Evolutionary conservation across 768 basidiomycete genomes (phyloP).

Genomic region (Lentinula lateritia): DNA sequence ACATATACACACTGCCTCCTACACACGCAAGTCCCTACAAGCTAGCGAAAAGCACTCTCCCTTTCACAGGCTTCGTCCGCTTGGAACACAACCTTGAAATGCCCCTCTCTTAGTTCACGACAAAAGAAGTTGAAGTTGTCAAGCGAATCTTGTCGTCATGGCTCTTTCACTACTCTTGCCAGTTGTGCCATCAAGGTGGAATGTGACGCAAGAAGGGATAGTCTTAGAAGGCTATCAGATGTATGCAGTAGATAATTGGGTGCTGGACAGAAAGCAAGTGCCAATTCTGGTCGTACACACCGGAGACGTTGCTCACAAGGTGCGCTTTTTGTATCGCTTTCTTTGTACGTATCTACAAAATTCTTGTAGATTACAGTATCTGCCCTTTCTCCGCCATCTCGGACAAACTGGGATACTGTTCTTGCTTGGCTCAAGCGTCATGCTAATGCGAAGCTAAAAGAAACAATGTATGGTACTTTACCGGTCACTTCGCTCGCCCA

Average conservation of each 20-base stretch:
- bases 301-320: conserved; percentile 65
- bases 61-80: too few relatives aligned
- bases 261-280: conserved; percentile 60
- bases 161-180: conserved; percentile 1
- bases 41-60: too few relatives aligned
- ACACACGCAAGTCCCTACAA: background rate
- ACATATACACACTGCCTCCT: too few relatives aligned
- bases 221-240: conserved; percentile 66
- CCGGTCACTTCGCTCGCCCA: conserved; percentile 83
- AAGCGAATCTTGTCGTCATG: background rate
- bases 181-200: conserved; percentile 34
- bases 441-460: conserved; percentile 74
- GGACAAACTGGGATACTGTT: conserved; percentile 55
- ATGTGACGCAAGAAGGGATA: conserved; percentile 41
- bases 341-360: background rate
- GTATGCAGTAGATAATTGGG: conserved; percentile 86
- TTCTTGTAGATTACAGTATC: conserved; percentile 51
- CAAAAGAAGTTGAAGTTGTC: background rate
- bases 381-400: conserved; percentile 41
- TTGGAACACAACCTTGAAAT: background rate
- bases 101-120: background rate
- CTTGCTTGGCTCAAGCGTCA: conserved; percentile 52
- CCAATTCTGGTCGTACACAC: conserved; percentile 72
- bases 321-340: conserved; percentile 15
- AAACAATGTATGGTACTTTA: conserved; percentile 64